A percentile compares a stretch with the other conserved stretches of the same genome.
Conservation (phyloP, 345 rosid genomes). For the Anastatica hierochuntica region DNA sequence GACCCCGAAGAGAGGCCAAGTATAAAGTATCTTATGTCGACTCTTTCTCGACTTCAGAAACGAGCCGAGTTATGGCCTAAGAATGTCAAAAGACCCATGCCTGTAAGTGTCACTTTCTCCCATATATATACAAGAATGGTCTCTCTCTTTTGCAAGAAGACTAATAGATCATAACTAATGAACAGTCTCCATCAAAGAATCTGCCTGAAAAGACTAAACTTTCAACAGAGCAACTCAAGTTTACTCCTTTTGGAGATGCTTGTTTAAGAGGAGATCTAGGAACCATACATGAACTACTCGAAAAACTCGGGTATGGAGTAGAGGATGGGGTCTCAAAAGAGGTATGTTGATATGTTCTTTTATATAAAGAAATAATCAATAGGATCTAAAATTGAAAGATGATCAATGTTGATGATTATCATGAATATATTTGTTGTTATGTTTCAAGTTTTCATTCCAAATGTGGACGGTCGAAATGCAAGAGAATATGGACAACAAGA, state of each 20-base stretch:
- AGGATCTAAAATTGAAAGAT: not conserved
- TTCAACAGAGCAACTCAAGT: slow-evolving; percentile 28
- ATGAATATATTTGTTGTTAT: not conserved
- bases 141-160: slow-evolving; percentile 13
- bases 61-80: slow-evolving; percentile 55
- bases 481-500: slow-evolving; percentile 66
- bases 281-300: slow-evolving; percentile 72
- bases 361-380: not conserved
- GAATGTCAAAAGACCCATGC: slow-evolving; percentile 4
- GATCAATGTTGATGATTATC: slow-evolving; percentile 1
- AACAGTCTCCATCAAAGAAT: slow-evolving; percentile 55
- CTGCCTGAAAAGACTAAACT: slow-evolving; percentile 48
- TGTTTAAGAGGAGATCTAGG: slow-evolving; percentile 69
- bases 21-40: slow-evolving; percentile 63
- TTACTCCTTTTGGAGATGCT: slow-evolving; percentile 79
- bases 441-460: slow-evolving; percentile 75
- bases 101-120: slow-evolving; percentile 30
- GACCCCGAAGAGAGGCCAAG: slow-evolving; percentile 95
- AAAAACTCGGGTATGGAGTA: slow-evolving; percentile 69
- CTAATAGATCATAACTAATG: not conserved
- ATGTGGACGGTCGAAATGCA: slow-evolving; percentile 88
- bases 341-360: slow-evolving; percentile 28
- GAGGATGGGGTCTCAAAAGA: slow-evolving; percentile 72
- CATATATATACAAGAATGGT: slow-evolving; percentile 29
- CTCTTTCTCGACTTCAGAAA: slow-evolving; percentile 72